These are phyloP conservation scores for Lasiodiplodia gonubiensis DNA, from an alignment of 2,329 filamentous ascomycete genomes.

Conservation along the genomic window DNA sequence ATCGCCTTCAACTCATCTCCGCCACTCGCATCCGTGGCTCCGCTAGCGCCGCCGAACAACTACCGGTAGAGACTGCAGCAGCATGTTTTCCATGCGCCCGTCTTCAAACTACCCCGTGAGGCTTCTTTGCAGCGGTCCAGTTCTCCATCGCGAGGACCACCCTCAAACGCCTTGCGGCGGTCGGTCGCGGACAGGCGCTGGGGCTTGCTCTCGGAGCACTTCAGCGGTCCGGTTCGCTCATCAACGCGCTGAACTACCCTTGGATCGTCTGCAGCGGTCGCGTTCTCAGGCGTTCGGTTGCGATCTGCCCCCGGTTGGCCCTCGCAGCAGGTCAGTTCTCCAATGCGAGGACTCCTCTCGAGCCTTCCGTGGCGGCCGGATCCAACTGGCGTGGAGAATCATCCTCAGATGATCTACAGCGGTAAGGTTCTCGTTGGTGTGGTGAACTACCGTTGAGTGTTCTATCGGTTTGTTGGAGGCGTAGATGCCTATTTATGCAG, in stretches of 20 bases:
- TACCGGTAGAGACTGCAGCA: background rate
- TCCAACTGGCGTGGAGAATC: background rate
- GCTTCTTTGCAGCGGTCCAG: constrained; percentile 17
- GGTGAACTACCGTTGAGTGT: background rate
- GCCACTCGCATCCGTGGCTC: background rate
- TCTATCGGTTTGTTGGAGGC: background rate
- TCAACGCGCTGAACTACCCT: background rate
- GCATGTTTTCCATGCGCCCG: background rate
- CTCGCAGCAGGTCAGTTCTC: constrained; percentile 11
- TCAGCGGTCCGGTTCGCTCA: background rate
- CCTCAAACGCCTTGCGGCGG: constrained; percentile 9
- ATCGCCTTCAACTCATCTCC: background rate
- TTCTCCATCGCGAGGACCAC: constrained; percentile 18
- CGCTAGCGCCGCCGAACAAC: background rate
- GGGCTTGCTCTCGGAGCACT: background rate
- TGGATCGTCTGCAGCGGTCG: background rate
- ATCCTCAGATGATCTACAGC: background rate
- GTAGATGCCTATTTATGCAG: background rate
- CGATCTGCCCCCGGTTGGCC: background rate
- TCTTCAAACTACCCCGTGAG: background rate
- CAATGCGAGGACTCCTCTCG: constrained; percentile 12
- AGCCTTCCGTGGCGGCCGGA: background rate
- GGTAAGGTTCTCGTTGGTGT: background rate
- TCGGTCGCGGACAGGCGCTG: background rate
- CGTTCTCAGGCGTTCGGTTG: background rate